A percentile compares a stretch with the other conserved stretches of the same genome.
These are phyloP conservation scores for Tricholoma flavovirens DNA, from an alignment of 768 basidiomycete genomes.

Conservation along the genomic window DNA sequence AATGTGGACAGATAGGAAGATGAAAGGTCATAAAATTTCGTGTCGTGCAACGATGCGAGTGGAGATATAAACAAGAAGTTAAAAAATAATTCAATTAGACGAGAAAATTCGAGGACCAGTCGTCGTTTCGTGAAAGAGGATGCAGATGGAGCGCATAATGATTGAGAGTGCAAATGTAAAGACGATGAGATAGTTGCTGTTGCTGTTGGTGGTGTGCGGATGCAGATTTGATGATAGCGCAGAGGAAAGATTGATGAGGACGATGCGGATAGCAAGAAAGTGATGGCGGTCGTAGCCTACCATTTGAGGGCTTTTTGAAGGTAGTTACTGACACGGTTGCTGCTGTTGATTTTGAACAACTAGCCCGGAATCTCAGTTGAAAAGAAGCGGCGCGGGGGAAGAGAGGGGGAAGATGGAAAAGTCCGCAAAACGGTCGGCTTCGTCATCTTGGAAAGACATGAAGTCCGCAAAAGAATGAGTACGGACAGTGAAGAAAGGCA, in stretches of 20 bases:
- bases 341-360: constrained; percentile 2
- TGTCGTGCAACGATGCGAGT: constrained; percentile 35
- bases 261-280: constrained; percentile 5
- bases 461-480: constrained; percentile 10
- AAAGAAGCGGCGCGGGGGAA: constrained; percentile 40
- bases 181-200: constrained; percentile 20
- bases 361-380: constrained; percentile 32
- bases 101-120: constrained; percentile 14
- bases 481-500: constrained; percentile 12
- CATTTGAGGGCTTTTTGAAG: constrained; percentile 9
- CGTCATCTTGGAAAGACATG: constrained; percentile 13
- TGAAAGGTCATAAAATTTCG: constrained; percentile 26
- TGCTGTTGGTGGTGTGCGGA: constrained; percentile 15
- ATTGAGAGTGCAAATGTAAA: constrained; percentile 9
- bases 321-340: constrained; percentile 4
- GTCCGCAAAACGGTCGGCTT: constrained; percentile 16
- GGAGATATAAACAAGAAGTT: constrained; percentile 22
- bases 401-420: constrained; percentile 31
- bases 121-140: constrained; percentile 7
- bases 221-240: constrained; percentile 13
- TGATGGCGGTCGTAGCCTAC: constrained; percentile 9
- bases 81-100: constrained; percentile 20
- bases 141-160: constrained; percentile 1
- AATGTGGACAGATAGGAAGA: constrained; percentile 16
- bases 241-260: constrained; percentile 9